These are phyloP conservation scores for Penicillium macrosclerotiorum DNA, from an alignment of 495 filamentous ascomycete genomes.

Conservation along the genomic window DNA sequence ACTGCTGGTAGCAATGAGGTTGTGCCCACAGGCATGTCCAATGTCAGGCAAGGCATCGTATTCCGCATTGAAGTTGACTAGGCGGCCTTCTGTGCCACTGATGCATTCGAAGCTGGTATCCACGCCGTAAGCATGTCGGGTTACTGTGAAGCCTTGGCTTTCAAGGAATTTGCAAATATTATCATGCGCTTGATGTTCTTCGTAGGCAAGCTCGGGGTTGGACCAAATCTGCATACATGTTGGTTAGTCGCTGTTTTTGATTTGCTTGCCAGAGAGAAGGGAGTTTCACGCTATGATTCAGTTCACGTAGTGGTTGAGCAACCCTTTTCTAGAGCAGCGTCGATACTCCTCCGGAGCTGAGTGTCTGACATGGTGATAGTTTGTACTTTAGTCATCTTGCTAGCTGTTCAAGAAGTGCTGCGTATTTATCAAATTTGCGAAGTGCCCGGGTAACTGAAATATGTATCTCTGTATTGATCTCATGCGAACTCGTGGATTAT, in stretches of 20 bases:
- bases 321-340: conserved; percentile 1
- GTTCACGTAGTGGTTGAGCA: conserved; percentile 1
- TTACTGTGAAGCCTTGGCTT: conserved; percentile 3
- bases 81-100: conserved; percentile 6
- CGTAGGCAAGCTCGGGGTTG: conserved; percentile 12
- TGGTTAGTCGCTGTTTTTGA: not conserved
- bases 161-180: conserved; percentile 12
- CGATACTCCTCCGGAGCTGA: not conserved
- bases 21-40: conserved; percentile 19
- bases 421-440: not conserved
- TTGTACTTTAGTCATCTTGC: not conserved
- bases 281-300: conserved; percentile 1
- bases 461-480: too few species aligned
- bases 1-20: conserved; percentile 12
- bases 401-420: not conserved
- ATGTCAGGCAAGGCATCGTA: conserved; percentile 17
- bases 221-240: not conserved
- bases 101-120: conserved; percentile 9
- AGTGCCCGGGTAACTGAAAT: too few species aligned
- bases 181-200: conserved; percentile 15
- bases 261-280: not conserved
- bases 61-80: conserved; percentile 14
- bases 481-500: not conserved
- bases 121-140: conserved; percentile 10
- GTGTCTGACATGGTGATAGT: not conserved